phyloP scores from a whole-genome alignment of 768 basidiomycete species.

The Mycena galericulata region DNA sequence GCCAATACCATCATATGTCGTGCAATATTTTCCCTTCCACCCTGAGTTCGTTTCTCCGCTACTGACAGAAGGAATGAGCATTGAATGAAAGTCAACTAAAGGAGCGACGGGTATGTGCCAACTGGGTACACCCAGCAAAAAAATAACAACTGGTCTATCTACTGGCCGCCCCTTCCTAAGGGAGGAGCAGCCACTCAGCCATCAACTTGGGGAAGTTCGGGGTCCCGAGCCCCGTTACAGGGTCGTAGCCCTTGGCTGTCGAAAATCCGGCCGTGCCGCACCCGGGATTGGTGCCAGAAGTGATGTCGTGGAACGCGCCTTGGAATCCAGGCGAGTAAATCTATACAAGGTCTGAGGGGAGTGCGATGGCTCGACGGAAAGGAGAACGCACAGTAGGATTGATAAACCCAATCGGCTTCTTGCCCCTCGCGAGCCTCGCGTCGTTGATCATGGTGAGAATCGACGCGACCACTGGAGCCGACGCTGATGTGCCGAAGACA shows the following conservation, averaged over 20 bases:
- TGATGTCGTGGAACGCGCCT: constrained; percentile 63
- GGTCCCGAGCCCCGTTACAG: constrained; percentile 66
- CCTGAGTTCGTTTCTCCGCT: no score
- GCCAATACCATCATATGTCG: no score
- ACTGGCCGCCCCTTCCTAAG: no score
- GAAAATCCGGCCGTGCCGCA: constrained; percentile 53
- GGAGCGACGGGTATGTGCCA: no score
- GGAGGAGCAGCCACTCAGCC: constrained; percentile 43
- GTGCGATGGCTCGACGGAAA: not conserved
- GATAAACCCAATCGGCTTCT: constrained; percentile 61
- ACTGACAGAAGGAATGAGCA: no score
- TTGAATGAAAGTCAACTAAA: no score
- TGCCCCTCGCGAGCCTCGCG: constrained; percentile 55
- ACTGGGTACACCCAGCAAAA: no score
- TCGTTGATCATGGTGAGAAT: constrained; percentile 67
- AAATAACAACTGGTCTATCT: no score
- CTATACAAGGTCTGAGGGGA: constrained; percentile 38
- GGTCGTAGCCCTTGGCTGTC: constrained; percentile 51
- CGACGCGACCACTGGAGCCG: constrained; percentile 60
- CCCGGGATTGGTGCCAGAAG: constrained; percentile 54
- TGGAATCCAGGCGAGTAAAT: constrained; percentile 57
- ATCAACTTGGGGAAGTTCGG: constrained; percentile 54
- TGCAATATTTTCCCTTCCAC: no score
- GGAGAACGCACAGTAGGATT: constrained; percentile 47
- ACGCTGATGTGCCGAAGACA: constrained; percentile 62